phyloP scores from a whole-genome alignment of 2,329 filamentous ascomycete genomes.

The Lecanicillium sp. region DNA sequence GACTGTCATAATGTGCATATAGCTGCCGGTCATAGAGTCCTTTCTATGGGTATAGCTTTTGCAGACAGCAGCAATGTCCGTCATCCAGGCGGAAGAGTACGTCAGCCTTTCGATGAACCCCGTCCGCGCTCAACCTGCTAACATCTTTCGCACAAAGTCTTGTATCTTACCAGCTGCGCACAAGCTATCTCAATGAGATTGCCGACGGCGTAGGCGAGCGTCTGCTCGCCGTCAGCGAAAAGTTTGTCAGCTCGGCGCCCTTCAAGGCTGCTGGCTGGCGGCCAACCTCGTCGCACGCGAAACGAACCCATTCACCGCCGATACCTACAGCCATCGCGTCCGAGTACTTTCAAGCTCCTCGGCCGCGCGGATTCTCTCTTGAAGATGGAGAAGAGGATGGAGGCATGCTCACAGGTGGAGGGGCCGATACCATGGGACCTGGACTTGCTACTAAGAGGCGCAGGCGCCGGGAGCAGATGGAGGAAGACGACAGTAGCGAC shows the following conservation, averaged over 20 bases:
- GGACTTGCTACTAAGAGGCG: slow-evolving; percentile 60
- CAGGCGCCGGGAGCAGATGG: slow-evolving; percentile 62
- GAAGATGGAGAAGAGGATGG: slow-evolving; percentile 67
- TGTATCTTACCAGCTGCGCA: slow-evolving; percentile 74
- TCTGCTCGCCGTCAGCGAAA: slow-evolving; percentile 72
- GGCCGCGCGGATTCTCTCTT: slow-evolving; percentile 53
- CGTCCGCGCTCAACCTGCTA: not conserved
- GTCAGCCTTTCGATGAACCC: slow-evolving; percentile 9
- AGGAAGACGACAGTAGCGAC: slow-evolving; percentile 81
- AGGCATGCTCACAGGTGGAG: slow-evolving; percentile 61
- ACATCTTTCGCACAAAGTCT: slow-evolving; percentile 45
- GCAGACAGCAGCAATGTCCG: slow-evolving; percentile 25
- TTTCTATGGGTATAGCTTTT: not conserved
- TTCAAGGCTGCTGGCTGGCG: slow-evolving; percentile 82
- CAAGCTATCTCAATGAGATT: slow-evolving; percentile 71
- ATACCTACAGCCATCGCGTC: slow-evolving; percentile 77
- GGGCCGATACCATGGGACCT: slow-evolving; percentile 61
- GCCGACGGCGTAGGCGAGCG: slow-evolving; percentile 81
- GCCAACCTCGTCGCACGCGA: slow-evolving; percentile 64
- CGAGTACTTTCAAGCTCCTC: slow-evolving; percentile 73
- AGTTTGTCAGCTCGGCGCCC: slow-evolving; percentile 69
- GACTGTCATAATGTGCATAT: slow-evolving; percentile 2
- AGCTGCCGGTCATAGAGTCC: not conserved
- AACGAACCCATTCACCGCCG: slow-evolving; percentile 77
- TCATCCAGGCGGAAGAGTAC: slow-evolving; percentile 37